Evolutionary conservation across 257 asterid species (phyloP), one percentile per base, ranked within the genome.

Genomic region (Craterostigma plantagineum): DNA sequence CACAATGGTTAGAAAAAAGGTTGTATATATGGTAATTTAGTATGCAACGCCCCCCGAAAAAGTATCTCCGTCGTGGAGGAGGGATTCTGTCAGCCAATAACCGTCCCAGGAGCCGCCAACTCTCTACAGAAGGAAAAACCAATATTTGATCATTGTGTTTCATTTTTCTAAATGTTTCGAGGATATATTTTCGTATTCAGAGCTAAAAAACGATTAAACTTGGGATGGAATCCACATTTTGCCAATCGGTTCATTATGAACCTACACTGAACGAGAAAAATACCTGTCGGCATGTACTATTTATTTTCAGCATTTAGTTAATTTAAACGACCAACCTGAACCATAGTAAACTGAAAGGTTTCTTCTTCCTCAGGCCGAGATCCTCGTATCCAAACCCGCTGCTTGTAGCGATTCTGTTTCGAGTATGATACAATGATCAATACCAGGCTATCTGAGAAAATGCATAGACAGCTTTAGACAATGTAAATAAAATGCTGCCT

Each of bases 21-120:
- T 46, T 49, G 43, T 27, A 50, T 39, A 53, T 18, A 30, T 50
- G 35, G 18, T 38, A 23, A 23, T 2, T 71, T 59, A 79, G 62
- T 76, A 81, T 4, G 97, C 94, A 50, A 86, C 78, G 18, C 94
- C 94, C 10, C 97, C 87, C 0, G 93, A 75, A 55, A 86, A 86
- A 63, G 65, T 69, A 63, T 81, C 84, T 45, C 85, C 94, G 10
- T 81, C 93, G 0, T 76, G 91, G 49, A 86, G 93, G 34, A 86
- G 43, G 4, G 94, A 78, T 53, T 81, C 94, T 0, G 92, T 81
- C 56, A 86, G 79, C 97, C 97, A 86, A 60, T 78, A 86, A 13
- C 94, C 97, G 59, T 86, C 97, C 97, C 94, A 86, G 11, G 80
- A 75, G 52, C 97, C 97, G 2, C 97, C 94, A 38, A 86, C 91